phyloP scores from a whole-genome alignment of 2,329 filamentous ascomycete species.

The Diatrype stigma region DNA sequence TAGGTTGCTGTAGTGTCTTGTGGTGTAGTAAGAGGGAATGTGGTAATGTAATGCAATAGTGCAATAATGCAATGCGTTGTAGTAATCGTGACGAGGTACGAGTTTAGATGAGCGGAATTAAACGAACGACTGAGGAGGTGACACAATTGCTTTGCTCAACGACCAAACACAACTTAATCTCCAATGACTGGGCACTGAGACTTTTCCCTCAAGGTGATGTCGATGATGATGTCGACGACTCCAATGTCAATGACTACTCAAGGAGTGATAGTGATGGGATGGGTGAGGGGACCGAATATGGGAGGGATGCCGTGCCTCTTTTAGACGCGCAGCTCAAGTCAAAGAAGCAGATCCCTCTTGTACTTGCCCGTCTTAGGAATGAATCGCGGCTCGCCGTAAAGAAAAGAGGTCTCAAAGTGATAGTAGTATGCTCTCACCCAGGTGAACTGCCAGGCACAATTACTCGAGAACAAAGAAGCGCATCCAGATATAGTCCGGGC shows the following conservation, averaged over 20 bases:
- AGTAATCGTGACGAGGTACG: background rate
- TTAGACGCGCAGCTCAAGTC: background rate
- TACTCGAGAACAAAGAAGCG: background rate
- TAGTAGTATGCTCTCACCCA: background rate
- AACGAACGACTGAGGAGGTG: background rate
- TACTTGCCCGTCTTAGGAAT: background rate
- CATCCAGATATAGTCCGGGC: background rate
- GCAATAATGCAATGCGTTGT: no score
- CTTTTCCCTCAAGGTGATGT: background rate
- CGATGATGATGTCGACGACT: no score
- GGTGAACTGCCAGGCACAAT: background rate
- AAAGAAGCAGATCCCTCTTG: background rate
- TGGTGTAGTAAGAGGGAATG: no score
- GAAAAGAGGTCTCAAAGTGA: background rate
- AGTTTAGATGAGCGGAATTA: background rate
- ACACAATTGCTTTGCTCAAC: background rate
- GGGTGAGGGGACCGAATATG: background rate
- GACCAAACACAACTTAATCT: background rate
- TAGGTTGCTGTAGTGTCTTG: no score
- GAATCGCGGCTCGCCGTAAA: background rate
- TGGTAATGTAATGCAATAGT: no score
- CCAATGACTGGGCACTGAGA: background rate
- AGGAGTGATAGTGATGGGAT: background rate
- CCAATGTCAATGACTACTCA: background rate
- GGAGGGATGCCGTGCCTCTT: background rate